Evolutionary conservation across 345 rosid species (phyloP), one percentile per base, ranked within the genome.

Genomic region (Linum usitatissimum): DNA sequence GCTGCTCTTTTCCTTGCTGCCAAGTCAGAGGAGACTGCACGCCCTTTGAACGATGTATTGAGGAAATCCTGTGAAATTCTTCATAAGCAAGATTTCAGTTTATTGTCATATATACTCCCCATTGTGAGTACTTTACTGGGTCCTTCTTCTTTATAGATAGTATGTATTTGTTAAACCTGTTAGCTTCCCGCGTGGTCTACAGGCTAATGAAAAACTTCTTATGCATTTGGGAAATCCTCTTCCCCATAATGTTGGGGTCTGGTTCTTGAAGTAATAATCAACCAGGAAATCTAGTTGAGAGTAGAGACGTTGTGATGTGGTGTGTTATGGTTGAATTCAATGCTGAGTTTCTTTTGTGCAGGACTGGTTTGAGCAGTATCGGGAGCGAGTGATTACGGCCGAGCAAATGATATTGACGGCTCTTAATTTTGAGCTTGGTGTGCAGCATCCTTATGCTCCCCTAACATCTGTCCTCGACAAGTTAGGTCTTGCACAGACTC

Each of bases 281-380:
- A 31, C 36, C 36, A 31, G n/a, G n/a, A n/a, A n/a, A n/a, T n/a
- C n/a, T n/a, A n/a, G n/a, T n/a, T n/a, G n/a, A n/a, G n/a, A n/a
- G n/a, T n/a, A n/a, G n/a, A n/a, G n/a, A n/a, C n/a, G n/a, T n/a
- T n/a, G n/a, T n/a, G n/a, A 34, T 34, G 6, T 0, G 8, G 38
- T 34, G 38, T 34, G 6, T 4, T 34, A 31, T 45, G 13, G 14
- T 9, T 45, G 51, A 45, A 7, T 15, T 45, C 15, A 45, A 10
- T 10, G 10, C 53, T 23, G 21, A 60, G 45, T 53, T 72, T 65
- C 48, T 45, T 30, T 19, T 13, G 3, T 36, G 20, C 83, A 87
- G 95, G 90, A 83, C 63, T 87, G 95, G 95, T 84, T 84, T 76
- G 95, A 87, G 71, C 83, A 76, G 68, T 87, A 84, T 66, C 84